Percentiles rank a stretch among this genome's conserved stretches.
phyloP scores from a whole-genome alignment of 768 basidiomycete species.

The Porphyrellus cyaneotinctus region DNA sequence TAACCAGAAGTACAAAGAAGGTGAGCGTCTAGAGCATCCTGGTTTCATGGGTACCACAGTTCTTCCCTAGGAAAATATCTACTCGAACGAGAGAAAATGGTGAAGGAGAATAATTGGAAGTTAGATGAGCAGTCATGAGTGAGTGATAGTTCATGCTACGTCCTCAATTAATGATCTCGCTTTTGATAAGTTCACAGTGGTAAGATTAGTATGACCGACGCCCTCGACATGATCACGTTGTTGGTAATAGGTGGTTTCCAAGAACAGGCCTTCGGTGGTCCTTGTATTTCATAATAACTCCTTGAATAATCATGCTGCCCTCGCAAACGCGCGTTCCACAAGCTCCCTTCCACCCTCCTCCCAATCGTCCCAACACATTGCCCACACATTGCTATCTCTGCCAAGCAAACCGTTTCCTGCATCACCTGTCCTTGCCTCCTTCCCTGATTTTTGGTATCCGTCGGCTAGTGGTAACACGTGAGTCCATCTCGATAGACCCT shows the following conservation, averaged over 20 bases:
- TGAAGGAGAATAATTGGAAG: conserved; percentile 81
- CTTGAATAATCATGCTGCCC: background rate
- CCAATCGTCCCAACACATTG: conserved; percentile 43
- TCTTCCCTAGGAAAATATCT: conserved; percentile 67
- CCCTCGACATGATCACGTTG: no score
- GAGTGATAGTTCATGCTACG: background rate
- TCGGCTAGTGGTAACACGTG: conserved; percentile 29
- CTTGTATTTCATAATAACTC: background rate
- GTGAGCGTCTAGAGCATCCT: conserved; percentile 31
- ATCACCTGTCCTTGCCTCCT: conserved; percentile 21
- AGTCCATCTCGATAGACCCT: conserved; percentile 40
- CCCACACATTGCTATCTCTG: conserved; percentile 32
- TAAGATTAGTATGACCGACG: background rate
- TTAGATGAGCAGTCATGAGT: conserved; percentile 41
- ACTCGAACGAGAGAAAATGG: conserved; percentile 70
- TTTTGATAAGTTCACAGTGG: background rate
- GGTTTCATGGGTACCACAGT: background rate
- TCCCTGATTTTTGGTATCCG: conserved; percentile 28
- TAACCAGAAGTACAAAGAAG: conserved; percentile 85
- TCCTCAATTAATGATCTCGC: background rate
- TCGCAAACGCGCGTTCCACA: conserved; percentile 26
- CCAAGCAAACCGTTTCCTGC: conserved; percentile 22
- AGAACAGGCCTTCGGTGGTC: no score
- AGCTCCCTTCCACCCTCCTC: conserved; percentile 32
- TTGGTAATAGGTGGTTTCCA: no score